Evolutionary conservation across 768 basidiomycete species (phyloP).

Genomic region (Pleurotus pulmonarius): DNA sequence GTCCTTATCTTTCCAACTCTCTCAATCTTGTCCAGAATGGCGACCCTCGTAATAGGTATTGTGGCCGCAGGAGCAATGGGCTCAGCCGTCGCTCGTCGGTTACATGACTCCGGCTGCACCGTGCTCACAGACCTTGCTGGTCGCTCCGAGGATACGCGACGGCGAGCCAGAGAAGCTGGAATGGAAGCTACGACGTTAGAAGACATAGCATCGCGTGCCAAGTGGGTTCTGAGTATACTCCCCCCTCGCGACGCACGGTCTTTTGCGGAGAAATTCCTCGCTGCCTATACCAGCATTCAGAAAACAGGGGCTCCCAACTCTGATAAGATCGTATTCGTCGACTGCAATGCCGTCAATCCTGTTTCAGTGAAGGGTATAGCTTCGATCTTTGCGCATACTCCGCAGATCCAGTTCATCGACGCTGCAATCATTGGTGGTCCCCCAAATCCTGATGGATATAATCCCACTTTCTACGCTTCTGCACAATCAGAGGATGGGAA

Average conservation of each 20-base stretch:
- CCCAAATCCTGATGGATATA: slow-evolving; percentile 42
- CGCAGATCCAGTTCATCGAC: slow-evolving; percentile 45
- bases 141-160: slow-evolving; percentile 46
- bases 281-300: slow-evolving; percentile 18
- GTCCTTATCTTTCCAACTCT: not conserved
- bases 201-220: slow-evolving; percentile 27
- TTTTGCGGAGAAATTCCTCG: slow-evolving; percentile 37
- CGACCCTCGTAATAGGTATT: slow-evolving; percentile 32
- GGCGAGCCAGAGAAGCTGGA: slow-evolving; percentile 46
- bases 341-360: slow-evolving; percentile 59
- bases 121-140: slow-evolving; percentile 54
- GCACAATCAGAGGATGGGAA: slow-evolving; percentile 31
- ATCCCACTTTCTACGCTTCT: slow-evolving; percentile 57
- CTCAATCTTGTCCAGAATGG: not conserved
- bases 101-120: slow-evolving; percentile 43
- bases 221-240: slow-evolving; percentile 54
- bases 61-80: slow-evolving; percentile 62
- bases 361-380: slow-evolving; percentile 46
- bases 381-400: slow-evolving; percentile 30
- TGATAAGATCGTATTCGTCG: slow-evolving; percentile 36
- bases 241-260: slow-evolving; percentile 51
- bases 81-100: slow-evolving; percentile 45
- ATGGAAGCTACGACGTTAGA: slow-evolving; percentile 33
- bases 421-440: slow-evolving; percentile 50
- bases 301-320: slow-evolving; percentile 7